These are phyloP conservation scores for Diaporthe eres DNA, from an alignment of 2,329 filamentous ascomycete genomes.

Conservation along the genomic window DNA sequence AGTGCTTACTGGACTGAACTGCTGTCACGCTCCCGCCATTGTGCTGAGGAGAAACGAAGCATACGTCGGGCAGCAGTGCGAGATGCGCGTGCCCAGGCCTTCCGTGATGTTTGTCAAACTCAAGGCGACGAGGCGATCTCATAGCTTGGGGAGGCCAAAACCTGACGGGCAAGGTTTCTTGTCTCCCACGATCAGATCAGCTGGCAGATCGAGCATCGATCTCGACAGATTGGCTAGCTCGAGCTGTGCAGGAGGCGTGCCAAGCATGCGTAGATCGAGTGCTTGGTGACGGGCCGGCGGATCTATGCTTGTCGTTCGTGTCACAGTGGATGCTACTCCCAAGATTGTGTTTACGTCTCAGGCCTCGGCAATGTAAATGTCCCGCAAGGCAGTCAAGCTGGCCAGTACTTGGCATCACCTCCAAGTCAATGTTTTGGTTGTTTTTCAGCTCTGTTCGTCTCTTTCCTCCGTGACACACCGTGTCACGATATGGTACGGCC, in stretches of 20 bases:
- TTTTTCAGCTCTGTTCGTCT: background rate
- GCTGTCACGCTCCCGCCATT: background rate
- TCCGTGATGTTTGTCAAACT: background rate
- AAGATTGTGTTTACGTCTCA: conserved; percentile 11
- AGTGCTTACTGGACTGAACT: background rate
- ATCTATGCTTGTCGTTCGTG: conserved; percentile 27
- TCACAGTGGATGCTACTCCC: conserved; percentile 2
- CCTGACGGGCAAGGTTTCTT: background rate
- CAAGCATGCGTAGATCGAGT: conserved; percentile 29
- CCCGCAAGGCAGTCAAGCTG: background rate
- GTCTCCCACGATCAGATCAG: background rate
- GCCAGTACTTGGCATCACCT: background rate
- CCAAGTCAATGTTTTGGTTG: background rate
- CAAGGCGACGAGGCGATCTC: background rate
- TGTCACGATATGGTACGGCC: background rate
- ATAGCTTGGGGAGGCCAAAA: background rate
- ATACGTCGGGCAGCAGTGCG: no score
- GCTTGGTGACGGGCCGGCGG: conserved; percentile 22
- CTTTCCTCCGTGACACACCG: background rate
- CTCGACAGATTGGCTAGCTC: background rate
- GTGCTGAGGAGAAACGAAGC: background rate
- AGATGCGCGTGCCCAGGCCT: no score
- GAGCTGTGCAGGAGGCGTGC: conserved; percentile 8
- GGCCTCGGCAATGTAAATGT: background rate
- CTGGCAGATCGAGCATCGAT: conserved; percentile 16